Base-by-base conservation (phyloP, 257 asterid genomes). In the Galeopsis tetrahit region DNA sequence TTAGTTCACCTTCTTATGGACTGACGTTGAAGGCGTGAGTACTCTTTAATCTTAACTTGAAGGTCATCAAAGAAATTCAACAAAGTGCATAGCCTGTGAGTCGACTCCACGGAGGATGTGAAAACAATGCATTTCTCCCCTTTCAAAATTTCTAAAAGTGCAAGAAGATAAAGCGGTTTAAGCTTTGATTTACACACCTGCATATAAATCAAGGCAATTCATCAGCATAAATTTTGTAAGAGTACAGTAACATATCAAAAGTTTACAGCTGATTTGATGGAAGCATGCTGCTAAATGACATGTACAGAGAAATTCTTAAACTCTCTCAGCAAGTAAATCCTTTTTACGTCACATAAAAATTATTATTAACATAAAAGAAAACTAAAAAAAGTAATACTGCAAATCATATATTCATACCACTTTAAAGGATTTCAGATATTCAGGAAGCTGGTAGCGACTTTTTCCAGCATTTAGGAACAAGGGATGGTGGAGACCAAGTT, bases 401-500 rank as follows among this genome's bases (percentile, higher is more conserved):
- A 69, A 9, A 53, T 40, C 59, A 35, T 55, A 71, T 39, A 8
- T 61, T 4, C 85, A 6, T 82, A 93, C 98, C 98, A 91, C 78
- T 89, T 91, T 89, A 77, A 83, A 81, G 79, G 97, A 88, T 76
- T 89, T 78, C 60, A 93, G 87, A 52, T 82, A 85, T 78, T 83
- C 88, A 42, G 98, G 97, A 38, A 91, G 88, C 79, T 84, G 90
- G 80, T 91, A 91, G 43, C 96, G 97, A 44, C 62, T 80, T 68
- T 82, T 75, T 68, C 96, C 98, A 52, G 90, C 78, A 2, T 90
- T 93, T 80, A 93, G 76, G 82, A 91, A 83, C 86, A 93, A 77
- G 43, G 98, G 97, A 77, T 88, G 94, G 81, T 89, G 96, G 75
- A 93, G 85, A 75, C 85, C 88, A 74, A 93, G 98, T 84, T 88